Base-by-base conservation (phyloP, 352 stramenopile genomes). In the Pythium sukuiense region DNA sequence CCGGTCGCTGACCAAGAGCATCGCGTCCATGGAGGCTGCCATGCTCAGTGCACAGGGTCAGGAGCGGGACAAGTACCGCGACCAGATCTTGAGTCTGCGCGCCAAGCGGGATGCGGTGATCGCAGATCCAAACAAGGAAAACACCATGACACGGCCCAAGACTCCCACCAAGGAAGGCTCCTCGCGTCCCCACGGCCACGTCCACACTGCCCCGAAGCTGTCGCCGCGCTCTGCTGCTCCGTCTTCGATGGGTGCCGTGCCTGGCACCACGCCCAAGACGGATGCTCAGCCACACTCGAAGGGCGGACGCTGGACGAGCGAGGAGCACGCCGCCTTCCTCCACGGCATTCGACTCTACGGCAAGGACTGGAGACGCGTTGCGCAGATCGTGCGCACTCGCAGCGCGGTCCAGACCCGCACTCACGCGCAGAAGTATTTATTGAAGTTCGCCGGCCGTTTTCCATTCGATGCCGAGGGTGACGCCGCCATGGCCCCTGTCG, bases 341-440 rank as follows among this genome's bases (percentile, higher is more conserved):
- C 81, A 95, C 55, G 88, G 88, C 41, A 93, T 96, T 48, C 83
- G 88, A n/a, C 65, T 93, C 45, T 94, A 90, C 57, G 85, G 88
- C 43, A 95, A 95, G 69, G 87, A 95, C 71, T 96, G 88, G 88
- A 75, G 87, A 33, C 75, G 86, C 18, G 87, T 96, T 39, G 86
- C 88, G 16, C 80, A 95, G 62, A 83, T 95, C 35, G 86, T 96
- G 43, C 80, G 69, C 59, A 93, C 88, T 33, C 83, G 88, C 43
- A 95, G 83, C 37, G 87, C 87, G n/a, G 87, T 96, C 56, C 88
- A 96, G 73, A 94, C 87, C 46, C 87, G 88, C 43, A 95, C 88
- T 35, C 88, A 96, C 67, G 88, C 88, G 52, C 88, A 96, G 73
- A 96, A 96, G 71, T 96, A 96, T 90, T 93, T 96, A 85, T 90